These are phyloP conservation scores for Nothophoma quercina DNA, from an alignment of 2,329 filamentous ascomycete species.

Conservation along the genomic window DNA sequence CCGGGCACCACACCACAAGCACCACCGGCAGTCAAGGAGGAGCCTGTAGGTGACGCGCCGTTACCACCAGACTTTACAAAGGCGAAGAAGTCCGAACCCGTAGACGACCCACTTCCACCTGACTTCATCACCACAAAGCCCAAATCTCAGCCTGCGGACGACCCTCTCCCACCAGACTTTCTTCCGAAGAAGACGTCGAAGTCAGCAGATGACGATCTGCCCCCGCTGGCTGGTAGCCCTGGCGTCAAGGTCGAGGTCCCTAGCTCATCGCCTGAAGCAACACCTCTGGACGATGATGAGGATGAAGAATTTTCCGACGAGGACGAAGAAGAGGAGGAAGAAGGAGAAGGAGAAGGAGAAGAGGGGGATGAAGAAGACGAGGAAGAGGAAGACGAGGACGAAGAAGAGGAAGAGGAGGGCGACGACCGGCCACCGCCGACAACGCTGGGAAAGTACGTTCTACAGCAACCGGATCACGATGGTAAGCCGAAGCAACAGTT, in stretches of 20 bases:
- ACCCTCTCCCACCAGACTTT: conserved; percentile 51
- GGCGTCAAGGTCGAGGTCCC: conserved; percentile 53
- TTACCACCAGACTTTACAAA: conserved; percentile 48
- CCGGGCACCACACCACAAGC: conserved; percentile 38
- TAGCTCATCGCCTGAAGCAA: conserved; percentile 43
- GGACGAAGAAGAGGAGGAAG: conserved; percentile 48
- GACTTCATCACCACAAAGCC: conserved; percentile 44
- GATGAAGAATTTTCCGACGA: conserved; percentile 52
- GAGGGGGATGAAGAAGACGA: conserved; percentile 55
- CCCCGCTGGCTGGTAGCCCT: conserved; percentile 58
- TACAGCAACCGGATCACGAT: conserved; percentile 5
- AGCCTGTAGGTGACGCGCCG: conserved; percentile 45
- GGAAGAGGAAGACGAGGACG: conserved; percentile 7
- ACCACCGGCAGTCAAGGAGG: conserved; percentile 41
- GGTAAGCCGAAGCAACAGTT: conserved; percentile 13
- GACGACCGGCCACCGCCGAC: conserved; percentile 4
- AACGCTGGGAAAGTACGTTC: conserved; percentile 16
- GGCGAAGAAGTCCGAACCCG: conserved; percentile 34
- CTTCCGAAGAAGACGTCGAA: conserved; percentile 41
- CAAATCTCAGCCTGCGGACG: conserved; percentile 39
- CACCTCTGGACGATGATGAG: conserved; percentile 39
- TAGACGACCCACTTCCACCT: conserved; percentile 50
- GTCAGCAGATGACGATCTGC: conserved; percentile 49
- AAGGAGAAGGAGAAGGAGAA: conserved; percentile 50
- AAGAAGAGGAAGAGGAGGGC: conserved; percentile 3